Evolutionary conservation across 148 eudicot species (phyloP), one percentile per base, ranked within the genome.

Genomic region (Simmondsia chinensis): DNA sequence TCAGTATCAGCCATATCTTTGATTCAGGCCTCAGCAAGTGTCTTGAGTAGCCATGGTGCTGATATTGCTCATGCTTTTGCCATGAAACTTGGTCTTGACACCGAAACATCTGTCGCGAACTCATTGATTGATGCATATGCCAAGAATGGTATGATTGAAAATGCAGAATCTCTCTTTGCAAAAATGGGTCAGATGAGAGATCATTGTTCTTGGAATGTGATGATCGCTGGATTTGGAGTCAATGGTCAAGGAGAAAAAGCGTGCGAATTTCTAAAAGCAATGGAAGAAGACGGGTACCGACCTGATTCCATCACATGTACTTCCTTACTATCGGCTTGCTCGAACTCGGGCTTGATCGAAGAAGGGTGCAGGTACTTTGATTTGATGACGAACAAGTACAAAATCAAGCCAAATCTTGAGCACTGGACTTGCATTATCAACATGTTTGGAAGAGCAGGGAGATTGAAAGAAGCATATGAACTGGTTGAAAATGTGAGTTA

Each of bases 391-490:
- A 56, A 52, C 16, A 46, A 35, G 17, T 51, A 60, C 33, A 31
- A 56, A 4, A 60, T 70, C 37, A 39, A 46, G 24, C 76, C 71
- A 24, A 24, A 42, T 52, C 27, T 60, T 16, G 71, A 65, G 64
- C 71, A 70, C 39, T 65, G 76, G 76, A 70, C 67, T 15, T 65
- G 76, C 54, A 50, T 70, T 16, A 60, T 65, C 4, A 58, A 70
- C 56, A 35, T 70, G 69, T 50, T 70, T 18, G 75, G 70, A 11
- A 53, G 66, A 1, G 66, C 75, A 2, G 65, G 70, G 19, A 59
- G 55, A 39, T 45, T 70, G 56, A 63, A 59, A 39, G 75, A 64
- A 20, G 71, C 71, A 20, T 60, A 55, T 47, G 54, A 21, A 11
- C 39, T 65, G 22, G 38, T 70, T n/a, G 22, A 20, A 34, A 28